phyloP scores from a whole-genome alignment of 129 eudicot genomes.

The Escallonia rubra region DNA sequence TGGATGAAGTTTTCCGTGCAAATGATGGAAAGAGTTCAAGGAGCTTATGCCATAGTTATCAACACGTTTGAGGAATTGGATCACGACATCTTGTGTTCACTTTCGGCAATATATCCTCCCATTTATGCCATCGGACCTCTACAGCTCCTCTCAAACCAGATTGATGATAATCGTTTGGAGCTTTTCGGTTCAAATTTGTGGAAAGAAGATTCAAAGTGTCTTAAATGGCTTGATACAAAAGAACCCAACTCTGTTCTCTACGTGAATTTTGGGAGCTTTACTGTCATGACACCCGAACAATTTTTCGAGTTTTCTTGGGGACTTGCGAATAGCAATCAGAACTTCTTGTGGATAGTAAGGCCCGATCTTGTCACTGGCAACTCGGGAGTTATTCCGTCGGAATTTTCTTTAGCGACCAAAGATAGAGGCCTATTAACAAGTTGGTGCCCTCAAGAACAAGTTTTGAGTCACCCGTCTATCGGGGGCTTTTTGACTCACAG shows the following conservation, averaged over 20 bases:
- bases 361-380: constrained; percentile 4
- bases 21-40: constrained; percentile 8
- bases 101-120: background rate
- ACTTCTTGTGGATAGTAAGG: constrained; percentile 1
- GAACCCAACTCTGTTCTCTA: background rate
- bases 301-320: constrained; percentile 1
- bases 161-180: background rate
- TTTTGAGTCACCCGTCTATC: constrained; percentile 1
- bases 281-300: background rate
- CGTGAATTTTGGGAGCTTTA: constrained; percentile 1
- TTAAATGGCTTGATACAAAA: constrained; percentile 1
- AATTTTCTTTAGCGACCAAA: background rate
- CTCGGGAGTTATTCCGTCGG: background rate
- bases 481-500: too few relatives aligned
- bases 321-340: constrained; percentile 6
- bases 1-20: constrained; percentile 17
- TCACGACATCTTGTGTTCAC: background rate
- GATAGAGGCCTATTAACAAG: constrained; percentile 1
- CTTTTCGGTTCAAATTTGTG: background rate
- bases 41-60: background rate
- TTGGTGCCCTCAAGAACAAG: constrained; percentile 6
- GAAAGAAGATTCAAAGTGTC: constrained; percentile 3
- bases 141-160: background rate
- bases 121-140: background rate
- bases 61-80: constrained; percentile 2